These are phyloP conservation scores for Huntiella omanensis DNA, from an alignment of 2,329 filamentous ascomycete species.

Conservation along the genomic window DNA sequence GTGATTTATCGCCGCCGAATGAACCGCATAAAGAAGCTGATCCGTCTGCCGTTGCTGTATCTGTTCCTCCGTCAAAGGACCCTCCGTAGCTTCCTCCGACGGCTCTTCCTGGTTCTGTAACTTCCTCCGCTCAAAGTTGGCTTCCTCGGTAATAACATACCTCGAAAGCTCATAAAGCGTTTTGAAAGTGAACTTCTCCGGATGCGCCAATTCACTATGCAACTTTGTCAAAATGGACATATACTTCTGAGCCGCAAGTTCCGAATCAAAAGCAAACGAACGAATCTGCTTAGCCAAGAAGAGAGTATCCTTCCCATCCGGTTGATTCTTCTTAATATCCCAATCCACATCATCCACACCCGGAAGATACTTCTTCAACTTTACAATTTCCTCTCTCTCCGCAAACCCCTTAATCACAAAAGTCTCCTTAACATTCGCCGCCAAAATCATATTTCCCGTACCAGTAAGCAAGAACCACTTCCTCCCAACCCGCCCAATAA, in stretches of 20 bases:
- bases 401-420: constrained; percentile 33
- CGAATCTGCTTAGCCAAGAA: neutral
- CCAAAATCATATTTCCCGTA: constrained; percentile 30
- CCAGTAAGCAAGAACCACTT: constrained; percentile 35
- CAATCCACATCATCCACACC: constrained; percentile 1
- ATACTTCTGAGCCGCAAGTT: too few relatives aligned
- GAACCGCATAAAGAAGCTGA: constrained; percentile 46
- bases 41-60: constrained; percentile 19
- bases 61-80: neutral
- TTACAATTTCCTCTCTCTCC: constrained; percentile 21
- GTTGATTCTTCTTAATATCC: neutral
- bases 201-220: too few relatives aligned
- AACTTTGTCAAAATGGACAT: too few relatives aligned
- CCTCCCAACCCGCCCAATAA: constrained; percentile 30
- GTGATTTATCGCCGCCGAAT: constrained; percentile 40
- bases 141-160: too few relatives aligned
- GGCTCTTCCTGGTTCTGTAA: neutral
- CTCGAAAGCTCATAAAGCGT: too few relatives aligned
- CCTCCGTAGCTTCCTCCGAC: neutral
- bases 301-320: constrained; percentile 4
- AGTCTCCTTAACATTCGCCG: constrained; percentile 23
- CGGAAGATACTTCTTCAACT: constrained; percentile 15
- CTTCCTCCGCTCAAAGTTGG: too few relatives aligned
- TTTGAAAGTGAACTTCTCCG: too few relatives aligned
- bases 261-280: too few relatives aligned